These are phyloP conservation scores for Tetradesmus obliquus DNA, from an alignment of 139 green algal genomes.

Conservation along the genomic window DNA sequence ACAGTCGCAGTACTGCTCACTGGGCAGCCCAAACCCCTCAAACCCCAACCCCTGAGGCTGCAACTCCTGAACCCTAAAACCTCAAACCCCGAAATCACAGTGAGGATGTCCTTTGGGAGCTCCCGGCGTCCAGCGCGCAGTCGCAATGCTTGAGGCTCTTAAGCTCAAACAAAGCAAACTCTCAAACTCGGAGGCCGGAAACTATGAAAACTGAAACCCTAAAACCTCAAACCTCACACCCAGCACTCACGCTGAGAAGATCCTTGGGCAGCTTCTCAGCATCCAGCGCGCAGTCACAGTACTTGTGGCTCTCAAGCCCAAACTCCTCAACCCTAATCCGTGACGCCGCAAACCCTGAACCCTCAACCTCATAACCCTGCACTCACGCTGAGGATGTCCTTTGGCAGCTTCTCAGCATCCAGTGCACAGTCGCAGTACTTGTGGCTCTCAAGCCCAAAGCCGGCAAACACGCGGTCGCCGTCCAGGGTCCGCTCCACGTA, in stretches of 20 bases:
- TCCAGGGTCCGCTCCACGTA: conserved; percentile 75
- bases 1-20: background rate
- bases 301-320: conserved; percentile 72
- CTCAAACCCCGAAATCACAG: conserved; percentile 46
- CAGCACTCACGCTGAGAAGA: conserved; percentile 65
- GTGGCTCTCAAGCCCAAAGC: conserved; percentile 78
- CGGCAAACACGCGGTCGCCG: conserved; percentile 86
- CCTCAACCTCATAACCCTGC: no score
- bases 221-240: no score
- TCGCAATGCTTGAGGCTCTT: conserved; percentile 79
- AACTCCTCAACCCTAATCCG: conserved; percentile 78
- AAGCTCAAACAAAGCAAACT: conserved; percentile 86
- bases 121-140: conserved; percentile 72
- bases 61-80: background rate
- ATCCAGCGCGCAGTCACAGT: conserved; percentile 84
- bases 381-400: conserved; percentile 71
- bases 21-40: no score
- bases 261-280: conserved; percentile 70
- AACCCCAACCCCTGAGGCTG: background rate
- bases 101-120: conserved; percentile 75
- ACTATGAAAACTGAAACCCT: no score
- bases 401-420: conserved; percentile 68
- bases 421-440: conserved; percentile 87
- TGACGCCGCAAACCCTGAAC: background rate
- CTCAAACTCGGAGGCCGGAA: conserved; percentile 10